A percentile compares a stretch with the other conserved stretches of the same genome.
Evolutionary conservation across 2,329 filamentous ascomycete genomes (phyloP).

Genomic region (Curvularia sp.): DNA sequence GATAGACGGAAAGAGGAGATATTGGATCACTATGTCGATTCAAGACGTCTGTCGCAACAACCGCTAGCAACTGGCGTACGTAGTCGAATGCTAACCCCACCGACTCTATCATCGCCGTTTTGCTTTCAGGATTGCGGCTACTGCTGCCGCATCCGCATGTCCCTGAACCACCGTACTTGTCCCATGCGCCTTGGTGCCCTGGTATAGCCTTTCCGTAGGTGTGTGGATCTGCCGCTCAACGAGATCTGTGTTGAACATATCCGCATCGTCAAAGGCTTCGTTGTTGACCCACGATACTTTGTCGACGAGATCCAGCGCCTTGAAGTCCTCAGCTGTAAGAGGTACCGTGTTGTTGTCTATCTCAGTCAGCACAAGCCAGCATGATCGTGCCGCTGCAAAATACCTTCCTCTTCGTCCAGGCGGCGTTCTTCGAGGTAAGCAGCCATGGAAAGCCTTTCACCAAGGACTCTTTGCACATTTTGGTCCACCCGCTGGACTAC

Average conservation of each 20-base stretch:
- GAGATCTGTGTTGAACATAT: slow-evolving; percentile 11
- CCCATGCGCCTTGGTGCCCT: slow-evolving; percentile 7
- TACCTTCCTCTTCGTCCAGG: slow-evolving; percentile 10
- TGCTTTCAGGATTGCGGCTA: slow-evolving; percentile 4
- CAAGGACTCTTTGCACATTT: slow-evolving; percentile 11
- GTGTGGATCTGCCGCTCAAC: slow-evolving; percentile 4
- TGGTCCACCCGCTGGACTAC: slow-evolving; percentile 4
- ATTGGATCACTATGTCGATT: background rate
- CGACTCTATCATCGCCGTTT: background rate
- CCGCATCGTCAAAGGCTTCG: slow-evolving; percentile 8
- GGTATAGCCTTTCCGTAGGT: slow-evolving; percentile 12
- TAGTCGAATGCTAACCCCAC: background rate
- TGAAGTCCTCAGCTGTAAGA: slow-evolving; percentile 4
- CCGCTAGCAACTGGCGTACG: background rate
- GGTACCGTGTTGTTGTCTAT: slow-evolving; percentile 4
- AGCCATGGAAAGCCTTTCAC: slow-evolving; percentile 4
- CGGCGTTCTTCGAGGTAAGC: slow-evolving; percentile 8
- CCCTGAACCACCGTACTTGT: slow-evolving; percentile 7
- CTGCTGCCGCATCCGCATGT: slow-evolving; percentile 1
- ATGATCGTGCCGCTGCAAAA: background rate
- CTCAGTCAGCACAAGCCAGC: background rate
- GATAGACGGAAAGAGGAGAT: background rate
- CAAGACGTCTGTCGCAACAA: slow-evolving; percentile 1
- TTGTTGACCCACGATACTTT: slow-evolving; percentile 11
- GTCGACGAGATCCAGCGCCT: slow-evolving; percentile 7